These are phyloP conservation scores for Huntiella bhutanensis DNA, from an alignment of 2,329 filamentous ascomycete species.

Conservation along the genomic window DNA sequence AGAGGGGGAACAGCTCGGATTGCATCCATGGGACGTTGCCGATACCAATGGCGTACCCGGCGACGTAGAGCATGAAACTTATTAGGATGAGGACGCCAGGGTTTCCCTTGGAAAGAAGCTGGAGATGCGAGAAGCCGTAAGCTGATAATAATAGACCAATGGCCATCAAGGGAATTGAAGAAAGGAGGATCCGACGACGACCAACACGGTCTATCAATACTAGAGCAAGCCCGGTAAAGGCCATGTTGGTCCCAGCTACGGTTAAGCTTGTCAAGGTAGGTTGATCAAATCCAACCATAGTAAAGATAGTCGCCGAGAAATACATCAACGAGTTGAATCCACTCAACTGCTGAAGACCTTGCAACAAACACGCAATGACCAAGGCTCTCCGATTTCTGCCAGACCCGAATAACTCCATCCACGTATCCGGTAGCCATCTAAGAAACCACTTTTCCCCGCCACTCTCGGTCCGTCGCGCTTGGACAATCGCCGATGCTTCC, in stretches of 20 bases:
- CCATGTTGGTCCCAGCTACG: constrained; percentile 66
- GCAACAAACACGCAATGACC: constrained; percentile 68
- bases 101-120: constrained; percentile 19
- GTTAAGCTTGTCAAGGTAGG: constrained; percentile 65
- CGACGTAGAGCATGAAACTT: constrained; percentile 68
- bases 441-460: constrained; percentile 15
- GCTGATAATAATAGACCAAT: constrained; percentile 52
- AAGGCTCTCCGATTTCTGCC: constrained; percentile 55
- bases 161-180: constrained; percentile 71
- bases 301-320: constrained; percentile 68
- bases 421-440: constrained; percentile 14
- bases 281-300: constrained; percentile 55
- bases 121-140: constrained; percentile 49
- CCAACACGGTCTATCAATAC: constrained; percentile 63
- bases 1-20: constrained; percentile 70
- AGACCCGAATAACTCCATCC: constrained; percentile 35
- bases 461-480: constrained; percentile 23
- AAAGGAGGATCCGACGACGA: constrained; percentile 60
- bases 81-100: constrained; percentile 43
- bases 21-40: constrained; percentile 96
- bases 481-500: constrained; percentile 21
- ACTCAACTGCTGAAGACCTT: constrained; percentile 74
- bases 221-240: constrained; percentile 59
- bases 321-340: constrained; percentile 91
- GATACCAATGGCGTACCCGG: constrained; percentile 68